Conservation (phyloP, 1,139 yeast genomes). For the Yamadazyma jaroonii region DNA sequence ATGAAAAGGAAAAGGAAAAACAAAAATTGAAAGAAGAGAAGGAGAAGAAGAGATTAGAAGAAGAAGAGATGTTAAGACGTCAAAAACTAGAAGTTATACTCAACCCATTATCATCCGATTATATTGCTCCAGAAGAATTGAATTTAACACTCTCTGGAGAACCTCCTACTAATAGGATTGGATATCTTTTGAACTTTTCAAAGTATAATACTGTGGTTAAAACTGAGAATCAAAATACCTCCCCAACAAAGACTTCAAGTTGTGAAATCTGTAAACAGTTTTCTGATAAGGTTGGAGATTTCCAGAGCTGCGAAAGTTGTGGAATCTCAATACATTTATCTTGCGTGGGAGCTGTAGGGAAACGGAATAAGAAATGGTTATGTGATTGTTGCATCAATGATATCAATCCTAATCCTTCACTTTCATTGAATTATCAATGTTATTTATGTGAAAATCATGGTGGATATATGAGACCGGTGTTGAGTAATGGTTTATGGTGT, state of each 20-base stretch:
- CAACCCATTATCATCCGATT: slow-evolving; percentile 19
- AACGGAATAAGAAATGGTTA: slow-evolving; percentile 55
- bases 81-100: slow-evolving; percentile 10
- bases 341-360: slow-evolving; percentile 57
- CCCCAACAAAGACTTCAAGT: background rate
- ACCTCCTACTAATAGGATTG: slow-evolving; percentile 9
- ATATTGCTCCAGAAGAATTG: slow-evolving; percentile 16
- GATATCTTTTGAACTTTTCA: slow-evolving; percentile 18
- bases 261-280: slow-evolving; percentile 4
- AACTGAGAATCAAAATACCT: slow-evolving; percentile 8
- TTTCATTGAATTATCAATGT: slow-evolving; percentile 64
- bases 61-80: slow-evolving; percentile 3
- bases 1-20: slow-evolving; percentile 3
- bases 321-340: slow-evolving; percentile 67
- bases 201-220: slow-evolving; percentile 8
- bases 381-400: slow-evolving; percentile 84
- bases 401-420: slow-evolving; percentile 54
- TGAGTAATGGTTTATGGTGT: slow-evolving; percentile 68
- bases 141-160: slow-evolving; percentile 7
- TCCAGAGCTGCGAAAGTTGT: slow-evolving; percentile 64
- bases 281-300: slow-evolving; percentile 19
- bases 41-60: slow-evolving; percentile 3
- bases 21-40: slow-evolving; percentile 6
- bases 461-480: slow-evolving; percentile 72
- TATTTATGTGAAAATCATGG: slow-evolving; percentile 61